Base-by-base conservation (phyloP, 441 rosid species). In the Mallotus japonicus region DNA sequence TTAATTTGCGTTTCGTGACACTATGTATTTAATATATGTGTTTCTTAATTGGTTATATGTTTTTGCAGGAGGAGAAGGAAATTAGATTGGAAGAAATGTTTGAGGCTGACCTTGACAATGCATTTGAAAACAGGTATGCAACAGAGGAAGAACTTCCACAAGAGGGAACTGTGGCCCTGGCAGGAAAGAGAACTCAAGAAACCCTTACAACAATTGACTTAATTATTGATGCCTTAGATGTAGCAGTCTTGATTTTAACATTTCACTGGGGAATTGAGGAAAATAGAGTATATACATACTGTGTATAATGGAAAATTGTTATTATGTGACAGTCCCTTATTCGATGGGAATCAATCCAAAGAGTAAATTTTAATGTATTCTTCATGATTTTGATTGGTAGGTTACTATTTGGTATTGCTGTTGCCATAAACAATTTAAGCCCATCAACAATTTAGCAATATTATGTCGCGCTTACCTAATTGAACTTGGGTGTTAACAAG, bases 11-110 rank as follows among this genome's bases (percentile, higher is more conserved):
- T 77, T 13, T 53, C 19, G 37, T 56, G 11, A 15, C 10, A 46
- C 51, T 71, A 13, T 64, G 75, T 55, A 75, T n/a, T 46, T 37
- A 58, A 14, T 42, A 24, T 24, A 3, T 19, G 57, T 15, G 11
- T 16, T 56, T 11, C 0, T 8, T 61, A 22, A 60, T 57, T 14
- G 50, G 16, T 8, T 11, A 28, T 28, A 50, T 63, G 60, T 80
- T 82, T 83, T 65, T 81, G 79, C 89, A 95, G 99, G 99, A 95
- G 81, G 99, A 95, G 81, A 92, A 91, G 72, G 98, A 95, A 73
- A 91, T 91, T 81, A 91, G 93, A 80, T 75, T 95, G 83, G 97
- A 95, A 79, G 92, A 92, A 83, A 87, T 90, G 81, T 95, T 95
- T 37, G 98, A 92, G 86, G 81, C 96, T 78, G 97, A 92, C 82